Percentiles rank a stretch among this genome's conserved stretches.
Conservation (phyloP, 2,329 filamentous ascomycete genomes). For the Diaporthe sp. region DNA sequence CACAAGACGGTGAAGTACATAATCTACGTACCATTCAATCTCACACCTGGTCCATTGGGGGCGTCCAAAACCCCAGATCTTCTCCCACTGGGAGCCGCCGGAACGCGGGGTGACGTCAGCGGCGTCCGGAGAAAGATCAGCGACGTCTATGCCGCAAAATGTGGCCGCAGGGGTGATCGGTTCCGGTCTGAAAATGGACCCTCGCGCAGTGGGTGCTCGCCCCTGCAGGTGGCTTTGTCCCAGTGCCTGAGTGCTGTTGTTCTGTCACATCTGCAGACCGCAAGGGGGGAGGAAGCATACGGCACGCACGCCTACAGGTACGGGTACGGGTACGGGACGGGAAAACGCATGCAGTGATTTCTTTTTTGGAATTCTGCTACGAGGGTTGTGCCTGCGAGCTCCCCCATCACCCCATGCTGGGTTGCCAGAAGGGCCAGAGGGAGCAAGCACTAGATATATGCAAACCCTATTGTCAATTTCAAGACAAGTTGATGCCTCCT, state of each 20-base stretch:
- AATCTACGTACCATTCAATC: not conserved
- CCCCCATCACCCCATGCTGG: not conserved
- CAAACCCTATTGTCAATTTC: slow-evolving; percentile 15
- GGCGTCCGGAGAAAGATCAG: slow-evolving; percentile 21
- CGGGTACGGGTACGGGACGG: not conserved
- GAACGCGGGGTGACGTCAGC: slow-evolving; percentile 33
- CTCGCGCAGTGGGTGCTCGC: not conserved
- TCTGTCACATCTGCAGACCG: not conserved
- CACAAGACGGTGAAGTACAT: not conserved
- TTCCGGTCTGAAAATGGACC: not conserved
- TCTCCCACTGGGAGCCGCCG: not conserved
- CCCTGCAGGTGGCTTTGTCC: slow-evolving; percentile 13
- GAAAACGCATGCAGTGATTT: not conserved
- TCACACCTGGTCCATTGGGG: not conserved
- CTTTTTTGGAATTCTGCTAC: slow-evolving; percentile 14
- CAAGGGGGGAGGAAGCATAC: not conserved
- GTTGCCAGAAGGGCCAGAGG: not conserved
- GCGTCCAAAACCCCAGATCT: not conserved
- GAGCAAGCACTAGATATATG: slow-evolving; percentile 10
- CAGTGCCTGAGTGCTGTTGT: not conserved
- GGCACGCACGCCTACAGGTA: not conserved
- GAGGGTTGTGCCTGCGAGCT: not conserved
- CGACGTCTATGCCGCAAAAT: not conserved
- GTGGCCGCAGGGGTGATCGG: not conserved
- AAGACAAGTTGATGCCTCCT: slow-evolving; percentile 21